Conservation (phyloP, 2,329 filamentous ascomycete species). For the Pseudogymnoascus sp. region DNA sequence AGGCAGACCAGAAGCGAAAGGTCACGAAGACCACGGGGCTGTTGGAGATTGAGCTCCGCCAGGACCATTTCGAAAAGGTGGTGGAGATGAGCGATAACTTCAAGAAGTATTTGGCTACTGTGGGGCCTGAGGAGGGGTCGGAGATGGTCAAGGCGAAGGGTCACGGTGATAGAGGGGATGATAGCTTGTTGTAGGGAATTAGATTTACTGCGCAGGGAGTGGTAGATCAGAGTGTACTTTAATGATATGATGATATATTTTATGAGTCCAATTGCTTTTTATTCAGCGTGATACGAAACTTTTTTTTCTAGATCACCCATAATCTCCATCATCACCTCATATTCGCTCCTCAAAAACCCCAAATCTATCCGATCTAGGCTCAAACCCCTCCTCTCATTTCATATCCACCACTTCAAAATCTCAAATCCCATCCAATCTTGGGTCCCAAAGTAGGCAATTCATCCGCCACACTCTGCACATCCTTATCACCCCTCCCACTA, state of each 20-base stretch:
- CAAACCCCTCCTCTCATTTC: neutral
- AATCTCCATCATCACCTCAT: neutral
- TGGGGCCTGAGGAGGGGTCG: slow-evolving; percentile 9
- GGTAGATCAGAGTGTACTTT: neutral
- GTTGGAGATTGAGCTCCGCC: slow-evolving; percentile 12
- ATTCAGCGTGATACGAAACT: neutral
- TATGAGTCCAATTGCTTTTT: slow-evolving; percentile 1
- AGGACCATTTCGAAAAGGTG: slow-evolving; percentile 20
- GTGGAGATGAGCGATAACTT: slow-evolving; percentile 18
- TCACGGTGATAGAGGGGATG: slow-evolving; percentile 18
- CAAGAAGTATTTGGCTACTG: slow-evolving; percentile 18
- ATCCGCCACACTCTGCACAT: slow-evolving; percentile 95
- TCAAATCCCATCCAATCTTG: slow-evolving; percentile 68
- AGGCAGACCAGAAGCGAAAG: slow-evolving; percentile 13
- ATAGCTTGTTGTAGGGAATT: slow-evolving; percentile 14
- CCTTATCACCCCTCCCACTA: slow-evolving; percentile 92
- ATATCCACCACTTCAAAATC: slow-evolving; percentile 39
- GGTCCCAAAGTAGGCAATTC: slow-evolving; percentile 84
- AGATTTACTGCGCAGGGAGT: slow-evolving; percentile 2
- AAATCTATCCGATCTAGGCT: neutral
- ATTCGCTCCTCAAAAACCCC: neutral
- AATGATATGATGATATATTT: neutral
- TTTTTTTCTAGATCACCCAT: neutral
- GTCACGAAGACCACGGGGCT: neutral
- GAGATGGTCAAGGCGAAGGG: slow-evolving; percentile 6